These are phyloP conservation scores for Tetratostichococcus sp. DNA, from an alignment of 139 green algal species.

Conservation along the genomic window DNA sequence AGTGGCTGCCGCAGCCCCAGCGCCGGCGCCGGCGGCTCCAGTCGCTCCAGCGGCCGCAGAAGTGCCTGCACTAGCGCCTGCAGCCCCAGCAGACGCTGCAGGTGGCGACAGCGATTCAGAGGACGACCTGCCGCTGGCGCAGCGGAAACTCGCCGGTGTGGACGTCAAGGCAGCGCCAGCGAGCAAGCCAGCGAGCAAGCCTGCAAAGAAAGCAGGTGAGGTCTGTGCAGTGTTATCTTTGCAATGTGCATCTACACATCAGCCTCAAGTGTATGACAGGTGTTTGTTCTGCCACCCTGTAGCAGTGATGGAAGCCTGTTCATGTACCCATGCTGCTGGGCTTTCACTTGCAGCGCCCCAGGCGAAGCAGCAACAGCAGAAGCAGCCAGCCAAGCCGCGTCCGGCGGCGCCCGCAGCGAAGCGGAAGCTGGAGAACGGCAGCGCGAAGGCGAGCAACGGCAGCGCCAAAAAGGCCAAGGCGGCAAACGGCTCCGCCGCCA, in stretches of 20 bases:
- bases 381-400: background rate
- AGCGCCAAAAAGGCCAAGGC: slow-evolving; percentile 14
- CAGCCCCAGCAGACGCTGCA: background rate
- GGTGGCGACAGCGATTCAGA: slow-evolving; percentile 23
- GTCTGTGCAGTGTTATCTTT: too few relatives aligned
- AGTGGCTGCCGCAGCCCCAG: too few relatives aligned
- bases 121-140: slow-evolving; percentile 4
- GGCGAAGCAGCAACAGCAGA: background rate
- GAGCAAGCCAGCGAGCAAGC: background rate
- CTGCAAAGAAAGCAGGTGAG: background rate
- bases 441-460: background rate
- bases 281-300: too few relatives aligned
- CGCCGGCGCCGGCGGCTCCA: too few relatives aligned
- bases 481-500: slow-evolving; percentile 6
- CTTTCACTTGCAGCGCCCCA: background rate
- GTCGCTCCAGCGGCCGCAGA: too few relatives aligned
- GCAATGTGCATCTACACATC: too few relatives aligned
- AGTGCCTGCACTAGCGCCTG: too few relatives aligned
- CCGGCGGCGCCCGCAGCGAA: background rate
- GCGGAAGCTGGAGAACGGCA: slow-evolving; percentile 4
- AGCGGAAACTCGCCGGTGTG: background rate
- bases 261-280: too few relatives aligned
- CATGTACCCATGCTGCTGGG: background rate
- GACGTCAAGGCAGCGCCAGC: background rate
- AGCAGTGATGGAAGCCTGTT: too few relatives aligned